phyloP scores from a whole-genome alignment of 2,329 filamentous ascomycete genomes.

The Fusarium xyrophilum region DNA sequence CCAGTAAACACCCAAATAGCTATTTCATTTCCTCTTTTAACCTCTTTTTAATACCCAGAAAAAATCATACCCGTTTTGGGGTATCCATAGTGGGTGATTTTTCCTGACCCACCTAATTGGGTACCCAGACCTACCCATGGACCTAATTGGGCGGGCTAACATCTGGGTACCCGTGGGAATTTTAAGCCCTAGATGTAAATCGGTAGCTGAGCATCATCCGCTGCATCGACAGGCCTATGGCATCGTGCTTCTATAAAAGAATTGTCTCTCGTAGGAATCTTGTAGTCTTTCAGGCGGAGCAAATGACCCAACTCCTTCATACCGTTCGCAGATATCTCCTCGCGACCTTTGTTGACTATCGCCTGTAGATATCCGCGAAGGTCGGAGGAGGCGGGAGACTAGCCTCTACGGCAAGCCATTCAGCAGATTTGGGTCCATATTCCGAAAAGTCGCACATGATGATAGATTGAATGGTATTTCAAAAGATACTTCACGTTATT shows the following conservation, averaged over 20 bases:
- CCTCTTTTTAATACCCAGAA: no score
- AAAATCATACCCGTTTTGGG: no score
- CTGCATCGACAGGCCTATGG: conserved; percentile 8
- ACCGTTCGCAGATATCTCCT: conserved; percentile 8
- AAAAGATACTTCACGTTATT: neutral
- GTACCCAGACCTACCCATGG: no score
- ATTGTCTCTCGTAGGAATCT: conserved; percentile 14
- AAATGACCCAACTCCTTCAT: conserved; percentile 26
- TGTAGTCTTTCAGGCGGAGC: conserved; percentile 47
- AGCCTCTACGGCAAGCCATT: conserved; percentile 52
- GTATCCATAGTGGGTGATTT: no score
- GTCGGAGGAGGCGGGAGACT: neutral
- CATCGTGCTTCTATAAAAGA: conserved; percentile 18
- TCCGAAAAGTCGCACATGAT: conserved; percentile 42
- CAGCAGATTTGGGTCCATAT: conserved; percentile 51
- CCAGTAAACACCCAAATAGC: no score
- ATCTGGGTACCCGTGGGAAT: no score
- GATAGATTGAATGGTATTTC: neutral
- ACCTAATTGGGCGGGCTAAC: no score
- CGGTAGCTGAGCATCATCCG: neutral
- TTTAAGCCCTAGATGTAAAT: no score
- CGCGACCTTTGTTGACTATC: conserved; percentile 12
- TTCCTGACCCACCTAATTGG: no score
- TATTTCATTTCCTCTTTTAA: no score
- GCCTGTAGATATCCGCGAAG: conserved; percentile 11